Conservation (phyloP, 2,329 filamentous ascomycete species). For the Macrophomina tecta region DNA sequence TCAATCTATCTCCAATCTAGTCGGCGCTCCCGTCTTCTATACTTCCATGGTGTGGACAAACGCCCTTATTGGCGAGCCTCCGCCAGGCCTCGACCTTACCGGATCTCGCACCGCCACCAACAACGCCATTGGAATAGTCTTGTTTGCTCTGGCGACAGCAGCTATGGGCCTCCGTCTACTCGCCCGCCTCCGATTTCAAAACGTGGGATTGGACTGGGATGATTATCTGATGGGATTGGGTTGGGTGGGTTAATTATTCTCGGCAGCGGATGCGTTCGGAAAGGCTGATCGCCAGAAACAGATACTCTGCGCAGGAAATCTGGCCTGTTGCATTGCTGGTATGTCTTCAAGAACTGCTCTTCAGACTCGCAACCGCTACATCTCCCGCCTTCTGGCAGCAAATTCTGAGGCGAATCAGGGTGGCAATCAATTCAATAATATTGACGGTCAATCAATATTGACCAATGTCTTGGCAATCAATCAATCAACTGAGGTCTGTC, state of each 20-base stretch:
- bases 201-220: conserved; percentile 33
- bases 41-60: not conserved
- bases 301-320: conserved; percentile 32
- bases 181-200: conserved; percentile 34
- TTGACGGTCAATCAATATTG: too few relatives aligned
- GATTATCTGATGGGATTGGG: conserved; percentile 37
- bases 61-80: conserved; percentile 31
- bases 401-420: too few relatives aligned
- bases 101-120: conserved; percentile 35
- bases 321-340: conserved; percentile 38
- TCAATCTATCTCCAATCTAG: not conserved
- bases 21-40: not conserved
- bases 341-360: not conserved
- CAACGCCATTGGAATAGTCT: conserved; percentile 35
- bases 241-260: conserved; percentile 25
- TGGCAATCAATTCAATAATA: too few relatives aligned
- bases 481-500: too few relatives aligned
- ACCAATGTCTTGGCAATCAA: too few relatives aligned
- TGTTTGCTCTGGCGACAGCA: conserved; percentile 34
- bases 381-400: too few relatives aligned
- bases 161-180: conserved; percentile 34
- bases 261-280: not conserved
- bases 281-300: not conserved
- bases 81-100: conserved; percentile 33
- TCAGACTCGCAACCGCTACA: too few relatives aligned